Evolutionary conservation across 1,284 basidiomycete species (phyloP), one percentile per base, ranked within the genome.

Genomic region (Cryptococcus wingfieldii): DNA sequence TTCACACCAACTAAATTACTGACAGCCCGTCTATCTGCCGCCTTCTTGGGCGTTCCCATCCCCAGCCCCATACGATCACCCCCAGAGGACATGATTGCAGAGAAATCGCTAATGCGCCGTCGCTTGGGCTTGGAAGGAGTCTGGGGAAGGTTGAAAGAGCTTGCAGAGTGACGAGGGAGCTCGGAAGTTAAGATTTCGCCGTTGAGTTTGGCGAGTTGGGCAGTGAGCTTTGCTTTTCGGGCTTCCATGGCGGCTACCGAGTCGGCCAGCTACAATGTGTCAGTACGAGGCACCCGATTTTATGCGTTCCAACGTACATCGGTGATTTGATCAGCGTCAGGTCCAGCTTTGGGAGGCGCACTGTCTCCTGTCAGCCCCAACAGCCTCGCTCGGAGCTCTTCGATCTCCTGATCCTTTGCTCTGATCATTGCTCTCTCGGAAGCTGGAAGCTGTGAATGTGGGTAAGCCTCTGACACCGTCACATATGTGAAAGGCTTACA

Each of bases 401-500:
- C 74, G 31, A 81, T 78, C 62, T 80, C 77, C 28, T 70, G 61
- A 47, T 79, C 75, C 59, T 80, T 80, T 2, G 75, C 72, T 38
- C 71, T 66, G 41, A 80, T 76, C 46, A 80, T 62, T 41, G 77
- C 76, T 16, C 70, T 65, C 51, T 78, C 74, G 0, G 71, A 71
- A 1, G 69, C 67, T 10, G 63, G 60, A 4, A 78, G 59, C 75
- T 77, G 60, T 3, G 5, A 38, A 25, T 13, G 25, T 46, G 50
- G n/a, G 49, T 37, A 12, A 43, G 16, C n/a, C 27, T 28, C 13
- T 9, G 34, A 47, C 43, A 49, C 23, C 18, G 13, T 12, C 7
- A 18, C 12, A 25, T 18, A 16, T 10, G 16, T 5, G 6, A 12
- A 1, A 31, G 2, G 65, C 76, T 69, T 64, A 80, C 77, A 3